These are phyloP conservation scores for Populus nigra DNA, from an alignment of 345 rosid species.

Conservation along the genomic window DNA sequence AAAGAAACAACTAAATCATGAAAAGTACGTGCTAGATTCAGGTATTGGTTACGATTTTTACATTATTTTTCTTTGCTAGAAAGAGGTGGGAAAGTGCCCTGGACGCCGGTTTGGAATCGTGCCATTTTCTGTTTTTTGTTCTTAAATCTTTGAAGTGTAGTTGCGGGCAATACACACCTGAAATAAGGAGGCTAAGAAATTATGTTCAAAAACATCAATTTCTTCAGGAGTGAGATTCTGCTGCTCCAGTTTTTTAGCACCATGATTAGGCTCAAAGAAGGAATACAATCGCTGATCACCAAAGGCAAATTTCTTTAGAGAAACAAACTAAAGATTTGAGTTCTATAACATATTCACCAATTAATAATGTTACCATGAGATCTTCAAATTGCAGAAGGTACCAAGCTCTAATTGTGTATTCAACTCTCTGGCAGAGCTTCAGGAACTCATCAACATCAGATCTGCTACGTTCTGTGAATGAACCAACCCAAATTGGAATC, in stretches of 20 bases:
- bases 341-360: too few relatives aligned
- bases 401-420: slow-evolving; percentile 70
- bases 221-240: slow-evolving; percentile 49
- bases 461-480: slow-evolving; percentile 26
- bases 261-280: slow-evolving; percentile 66
- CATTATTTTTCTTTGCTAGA: too few relatives aligned
- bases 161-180: slow-evolving; percentile 26
- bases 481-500: neutral
- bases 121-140: neutral
- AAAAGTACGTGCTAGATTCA: neutral
- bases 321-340: neutral
- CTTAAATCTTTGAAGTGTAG: too few relatives aligned
- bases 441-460: slow-evolving; percentile 49
- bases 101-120: too few relatives aligned
- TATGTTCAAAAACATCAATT: slow-evolving; percentile 49
- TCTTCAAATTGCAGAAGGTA: slow-evolving; percentile 70
- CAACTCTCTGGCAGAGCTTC: slow-evolving; percentile 61
- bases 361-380: slow-evolving; percentile 42
- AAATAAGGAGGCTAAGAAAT: slow-evolving; percentile 50
- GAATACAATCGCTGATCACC: slow-evolving; percentile 50
- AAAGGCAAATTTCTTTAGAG: neutral
- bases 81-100: too few relatives aligned
- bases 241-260: slow-evolving; percentile 51
- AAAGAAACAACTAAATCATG: neutral
- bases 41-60: neutral